These are phyloP conservation scores for Rutstroemia sp. DNA, from an alignment of 2,329 filamentous ascomycete genomes.

Conservation along the genomic window DNA sequence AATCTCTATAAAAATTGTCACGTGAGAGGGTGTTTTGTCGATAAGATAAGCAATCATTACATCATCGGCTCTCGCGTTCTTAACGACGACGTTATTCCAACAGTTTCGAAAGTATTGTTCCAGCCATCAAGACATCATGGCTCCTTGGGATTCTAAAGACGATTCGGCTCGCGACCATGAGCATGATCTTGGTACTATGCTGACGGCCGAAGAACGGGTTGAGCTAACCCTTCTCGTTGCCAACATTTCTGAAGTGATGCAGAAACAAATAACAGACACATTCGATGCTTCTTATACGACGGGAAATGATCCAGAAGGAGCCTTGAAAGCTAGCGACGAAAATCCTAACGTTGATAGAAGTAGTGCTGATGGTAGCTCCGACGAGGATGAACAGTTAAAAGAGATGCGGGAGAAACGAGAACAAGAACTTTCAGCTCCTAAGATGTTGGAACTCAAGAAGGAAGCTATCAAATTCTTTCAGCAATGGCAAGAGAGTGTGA, in stretches of 20 bases:
- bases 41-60: too few species aligned
- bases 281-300: conserved; percentile 37
- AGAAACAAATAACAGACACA: conserved; percentile 41
- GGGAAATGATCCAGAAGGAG: conserved; percentile 24
- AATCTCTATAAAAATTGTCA: too few species aligned
- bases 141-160: conserved; percentile 7
- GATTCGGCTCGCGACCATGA: conserved; percentile 14
- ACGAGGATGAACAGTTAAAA: conserved; percentile 27
- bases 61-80: too few species aligned
- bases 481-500: conserved; percentile 69
- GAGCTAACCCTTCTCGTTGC: conserved; percentile 46
- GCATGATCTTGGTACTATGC: conserved; percentile 25
- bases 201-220: conserved; percentile 26
- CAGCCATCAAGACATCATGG: conserved; percentile 12
- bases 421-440: conserved; percentile 42
- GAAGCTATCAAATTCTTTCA: conserved; percentile 66
- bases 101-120: not conserved
- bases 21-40: too few species aligned
- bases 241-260: conserved; percentile 48
- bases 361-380: conserved; percentile 25
- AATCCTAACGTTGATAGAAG: conserved; percentile 31
- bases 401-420: conserved; percentile 32
- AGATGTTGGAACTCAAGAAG: conserved; percentile 59
- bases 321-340: conserved; percentile 28
- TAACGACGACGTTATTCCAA: not conserved